These are phyloP conservation scores for Gilbertella persicaria DNA, from an alignment of 371 early-diverging fungal genomes.

Conservation along the genomic window DNA sequence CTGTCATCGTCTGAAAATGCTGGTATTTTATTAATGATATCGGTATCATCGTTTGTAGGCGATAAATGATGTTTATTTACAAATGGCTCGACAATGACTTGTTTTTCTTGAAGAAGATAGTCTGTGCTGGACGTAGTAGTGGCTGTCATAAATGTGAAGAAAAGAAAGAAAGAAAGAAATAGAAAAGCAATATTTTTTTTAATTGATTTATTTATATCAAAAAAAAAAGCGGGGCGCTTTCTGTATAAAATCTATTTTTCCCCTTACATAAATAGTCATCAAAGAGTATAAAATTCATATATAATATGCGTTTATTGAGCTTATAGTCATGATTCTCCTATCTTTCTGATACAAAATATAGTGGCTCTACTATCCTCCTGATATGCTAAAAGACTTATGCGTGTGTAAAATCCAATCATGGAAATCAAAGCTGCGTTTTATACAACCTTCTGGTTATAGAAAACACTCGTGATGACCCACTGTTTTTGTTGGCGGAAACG, in stretches of 20 bases:
- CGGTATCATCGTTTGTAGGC: not conserved
- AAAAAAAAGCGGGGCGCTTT: no score
- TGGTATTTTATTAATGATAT: conserved; percentile 5
- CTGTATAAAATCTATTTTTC: no score
- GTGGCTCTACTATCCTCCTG: not conserved
- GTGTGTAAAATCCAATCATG: conserved; percentile 1
- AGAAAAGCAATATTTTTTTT: not conserved
- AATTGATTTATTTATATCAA: conserved; percentile 8
- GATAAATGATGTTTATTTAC: not conserved
- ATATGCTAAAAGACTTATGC: not conserved
- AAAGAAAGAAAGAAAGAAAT: conserved; percentile 5
- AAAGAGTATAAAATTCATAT: no score
- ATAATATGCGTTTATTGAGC: no score
- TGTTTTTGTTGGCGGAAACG: not conserved
- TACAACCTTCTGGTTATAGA: conserved; percentile 3
- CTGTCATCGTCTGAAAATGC: conserved; percentile 28
- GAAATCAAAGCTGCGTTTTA: conserved; percentile 1
- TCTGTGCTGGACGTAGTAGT: not conserved
- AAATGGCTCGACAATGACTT: not conserved
- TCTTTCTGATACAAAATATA: not conserved
- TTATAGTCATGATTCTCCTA: not conserved
- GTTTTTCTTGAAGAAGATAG: not conserved
- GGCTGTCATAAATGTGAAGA: not conserved
- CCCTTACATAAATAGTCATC: no score
- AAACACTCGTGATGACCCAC: conserved; percentile 3